Evolutionary conservation across 805 yeast species (phyloP).

Genomic region (Naumovozyma castellii): DNA sequence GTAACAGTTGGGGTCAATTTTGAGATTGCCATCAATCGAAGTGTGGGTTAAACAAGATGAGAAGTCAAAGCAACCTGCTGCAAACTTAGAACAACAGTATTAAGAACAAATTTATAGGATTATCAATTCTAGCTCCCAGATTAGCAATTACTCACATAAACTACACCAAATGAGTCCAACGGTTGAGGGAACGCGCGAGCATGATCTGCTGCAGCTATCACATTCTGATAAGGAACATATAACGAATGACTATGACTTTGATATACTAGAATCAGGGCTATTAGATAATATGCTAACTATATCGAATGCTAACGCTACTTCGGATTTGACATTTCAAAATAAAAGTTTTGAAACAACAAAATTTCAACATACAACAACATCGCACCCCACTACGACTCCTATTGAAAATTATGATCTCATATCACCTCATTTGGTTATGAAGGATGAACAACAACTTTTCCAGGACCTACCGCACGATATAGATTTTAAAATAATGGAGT

Average conservation of each 20-base stretch:
- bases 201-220: not conserved
- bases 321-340: too few relatives aligned
- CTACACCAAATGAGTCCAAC: not conserved
- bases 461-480: not conserved
- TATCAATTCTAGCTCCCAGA: too few relatives aligned
- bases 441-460: not conserved
- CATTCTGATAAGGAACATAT: not conserved
- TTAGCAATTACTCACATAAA: too few relatives aligned
- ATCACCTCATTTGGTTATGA: not conserved
- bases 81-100: too few relatives aligned
- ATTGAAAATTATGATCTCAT: not conserved
- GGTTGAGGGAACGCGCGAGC: not conserved
- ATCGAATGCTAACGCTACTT: too few relatives aligned
- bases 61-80: too few relatives aligned
- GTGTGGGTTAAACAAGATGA: too few relatives aligned
- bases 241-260: conserved; percentile 1
- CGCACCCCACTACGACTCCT: not conserved
- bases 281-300: conserved; percentile 12
- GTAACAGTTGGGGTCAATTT: too few relatives aligned
- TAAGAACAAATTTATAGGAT: too few relatives aligned
- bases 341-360: too few relatives aligned
- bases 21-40: too few relatives aligned
- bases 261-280: conserved; percentile 17
- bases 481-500: not conserved
- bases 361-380: not conserved